A percentile compares a stretch with the other conserved stretches of the same genome.
Conservation (phyloP, 331 rosid genomes). For the Spiraea crenata region DNA sequence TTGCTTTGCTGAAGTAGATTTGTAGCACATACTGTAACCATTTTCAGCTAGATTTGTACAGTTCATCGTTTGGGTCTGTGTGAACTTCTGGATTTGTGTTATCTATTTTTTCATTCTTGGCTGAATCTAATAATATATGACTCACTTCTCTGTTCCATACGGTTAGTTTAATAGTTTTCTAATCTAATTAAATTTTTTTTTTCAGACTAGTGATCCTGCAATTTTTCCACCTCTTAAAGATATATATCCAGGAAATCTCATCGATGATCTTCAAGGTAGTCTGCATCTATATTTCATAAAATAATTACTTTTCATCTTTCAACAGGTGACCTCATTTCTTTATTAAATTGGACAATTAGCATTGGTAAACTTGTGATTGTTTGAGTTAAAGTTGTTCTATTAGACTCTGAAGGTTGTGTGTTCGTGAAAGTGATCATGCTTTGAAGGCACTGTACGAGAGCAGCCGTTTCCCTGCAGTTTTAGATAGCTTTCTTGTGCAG, state of each 20-base stretch:
- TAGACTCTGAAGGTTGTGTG: background rate
- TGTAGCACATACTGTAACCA: background rate
- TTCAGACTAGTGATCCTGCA: constrained; percentile 88
- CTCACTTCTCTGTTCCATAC: background rate
- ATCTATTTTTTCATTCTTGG: background rate
- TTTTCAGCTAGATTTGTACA: background rate
- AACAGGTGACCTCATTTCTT: constrained; percentile 17
- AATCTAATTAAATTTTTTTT: constrained; percentile 17
- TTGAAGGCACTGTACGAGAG: background rate
- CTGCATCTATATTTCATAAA: no score
- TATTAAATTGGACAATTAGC: background rate
- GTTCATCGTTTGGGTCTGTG: no score
- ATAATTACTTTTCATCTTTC: constrained; percentile 23
- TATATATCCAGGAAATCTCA: constrained; percentile 69
- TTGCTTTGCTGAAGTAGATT: background rate
- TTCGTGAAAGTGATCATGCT: background rate
- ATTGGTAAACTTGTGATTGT: background rate
- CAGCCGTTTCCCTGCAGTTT: background rate
- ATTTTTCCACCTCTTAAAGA: constrained; percentile 85
- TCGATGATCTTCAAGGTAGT: constrained; percentile 70
- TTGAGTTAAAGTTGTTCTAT: background rate
- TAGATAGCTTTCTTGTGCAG: background rate
- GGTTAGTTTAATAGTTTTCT: constrained; percentile 4
- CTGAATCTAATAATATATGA: background rate
- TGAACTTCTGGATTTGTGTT: background rate